Percentiles rank a stretch among this genome's conserved stretches.
Conservation (phyloP, 2,329 filamentous ascomycete genomes). For the Fusarium sp. region DNA sequence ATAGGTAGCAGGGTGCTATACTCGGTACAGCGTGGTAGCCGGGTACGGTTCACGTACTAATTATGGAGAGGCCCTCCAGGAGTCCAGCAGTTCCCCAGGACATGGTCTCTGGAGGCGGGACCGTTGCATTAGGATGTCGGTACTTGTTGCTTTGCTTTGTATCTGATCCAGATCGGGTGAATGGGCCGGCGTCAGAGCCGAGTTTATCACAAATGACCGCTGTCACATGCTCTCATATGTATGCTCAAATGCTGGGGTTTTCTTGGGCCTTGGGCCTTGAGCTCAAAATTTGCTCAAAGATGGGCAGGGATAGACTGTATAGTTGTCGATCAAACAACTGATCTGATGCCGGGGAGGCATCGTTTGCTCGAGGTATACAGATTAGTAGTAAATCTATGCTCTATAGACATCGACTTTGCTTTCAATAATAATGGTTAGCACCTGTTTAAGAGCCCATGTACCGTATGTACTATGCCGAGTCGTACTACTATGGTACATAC, state of each 20-base stretch:
- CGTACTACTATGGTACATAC: too few species aligned
- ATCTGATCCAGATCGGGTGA: conserved; percentile 36
- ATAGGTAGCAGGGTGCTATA: not conserved
- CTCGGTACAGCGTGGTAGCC: conserved; percentile 5
- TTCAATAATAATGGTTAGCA: too few species aligned
- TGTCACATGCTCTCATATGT: conserved; percentile 28
- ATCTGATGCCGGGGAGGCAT: not conserved
- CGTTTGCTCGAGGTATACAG: too few species aligned
- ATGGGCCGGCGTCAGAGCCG: conserved; percentile 26
- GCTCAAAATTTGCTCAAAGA: not conserved
- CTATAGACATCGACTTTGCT: too few species aligned
- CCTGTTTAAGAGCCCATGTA: too few species aligned
- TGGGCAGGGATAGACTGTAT: conserved; percentile 11
- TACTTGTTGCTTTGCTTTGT: conserved; percentile 38
- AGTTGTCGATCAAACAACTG: conserved; percentile 30
- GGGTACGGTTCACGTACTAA: conserved; percentile 18
- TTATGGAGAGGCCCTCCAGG: conserved; percentile 4
- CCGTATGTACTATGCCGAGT: too few species aligned
- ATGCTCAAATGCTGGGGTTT: not conserved
- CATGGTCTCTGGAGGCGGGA: conserved; percentile 12
- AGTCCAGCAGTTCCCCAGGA: conserved; percentile 8
- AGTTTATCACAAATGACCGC: conserved; percentile 29
- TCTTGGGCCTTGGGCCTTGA: not conserved
- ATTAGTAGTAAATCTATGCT: too few species aligned
- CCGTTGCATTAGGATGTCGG: conserved; percentile 35